A percentile compares a stretch with the other conserved stretches of the same genome.
Evolutionary conservation across 1,284 basidiomycete species (phyloP).

Genomic region (Meripilus lineatus): DNA sequence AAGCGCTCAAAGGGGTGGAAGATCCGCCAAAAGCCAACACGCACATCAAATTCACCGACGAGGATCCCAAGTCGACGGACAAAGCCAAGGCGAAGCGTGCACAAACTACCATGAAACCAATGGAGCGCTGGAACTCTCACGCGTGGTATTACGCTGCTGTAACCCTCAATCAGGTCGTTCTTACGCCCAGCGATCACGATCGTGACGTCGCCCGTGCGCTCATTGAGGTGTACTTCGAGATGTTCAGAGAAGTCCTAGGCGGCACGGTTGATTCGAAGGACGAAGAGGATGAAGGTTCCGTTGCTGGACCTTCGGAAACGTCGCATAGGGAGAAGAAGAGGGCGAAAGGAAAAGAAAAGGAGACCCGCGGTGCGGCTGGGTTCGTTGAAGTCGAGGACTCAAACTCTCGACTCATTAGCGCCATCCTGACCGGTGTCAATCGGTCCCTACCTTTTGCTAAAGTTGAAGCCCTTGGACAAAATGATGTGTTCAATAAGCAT

Average conservation of each 20-base stretch:
- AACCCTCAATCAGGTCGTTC: constrained; percentile 91
- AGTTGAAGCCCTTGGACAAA: constrained; percentile 51
- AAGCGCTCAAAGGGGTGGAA: constrained; percentile 24
- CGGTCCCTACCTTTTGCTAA: constrained; percentile 93
- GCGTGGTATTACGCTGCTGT: constrained; percentile 86
- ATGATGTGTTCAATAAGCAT: constrained; percentile 71
- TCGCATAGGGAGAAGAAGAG: constrained; percentile 24
- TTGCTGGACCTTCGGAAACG: constrained; percentile 23
- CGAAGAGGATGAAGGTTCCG: constrained; percentile 30
- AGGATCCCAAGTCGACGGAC: constrained; percentile 18
- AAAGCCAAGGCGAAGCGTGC: constrained; percentile 15
- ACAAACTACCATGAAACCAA: constrained; percentile 5
- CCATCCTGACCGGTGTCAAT: constrained; percentile 92
- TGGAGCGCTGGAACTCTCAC: constrained; percentile 30
- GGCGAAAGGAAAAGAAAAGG: constrained; percentile 33
- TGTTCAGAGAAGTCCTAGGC: constrained; percentile 87
- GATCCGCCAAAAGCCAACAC: constrained; percentile 23
- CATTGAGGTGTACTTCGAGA: constrained; percentile 91
- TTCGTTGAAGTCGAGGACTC: constrained; percentile 75
- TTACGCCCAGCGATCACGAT: constrained; percentile 62
- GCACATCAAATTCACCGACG: constrained; percentile 35
- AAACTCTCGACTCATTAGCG: constrained; percentile 84
- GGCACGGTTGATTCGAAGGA: constrained; percentile 21
- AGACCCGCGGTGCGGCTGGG: constrained; percentile 52
- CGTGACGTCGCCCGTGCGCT: constrained; percentile 78